Percentiles rank a stretch among this genome's conserved stretches.
Conservation (phyloP, 352 stramenopile genomes). For the Phytopythium delawarense region DNA sequence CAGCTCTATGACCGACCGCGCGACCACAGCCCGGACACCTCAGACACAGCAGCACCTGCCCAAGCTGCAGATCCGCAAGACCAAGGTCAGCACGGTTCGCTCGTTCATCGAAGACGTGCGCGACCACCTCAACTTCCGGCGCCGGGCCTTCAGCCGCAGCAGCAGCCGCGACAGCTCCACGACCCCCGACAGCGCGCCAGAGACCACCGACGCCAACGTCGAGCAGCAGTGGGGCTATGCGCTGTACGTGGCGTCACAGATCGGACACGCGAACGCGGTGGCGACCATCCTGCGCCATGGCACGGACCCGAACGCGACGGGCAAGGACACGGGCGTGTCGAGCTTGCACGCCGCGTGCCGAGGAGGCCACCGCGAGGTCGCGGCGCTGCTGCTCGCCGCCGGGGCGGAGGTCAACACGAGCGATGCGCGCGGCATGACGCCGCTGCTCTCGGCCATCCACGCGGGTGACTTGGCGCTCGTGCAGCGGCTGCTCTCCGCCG, state of each 20-base stretch:
- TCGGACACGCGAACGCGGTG: constrained; percentile 40
- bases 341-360: constrained; percentile 46
- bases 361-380: constrained; percentile 40
- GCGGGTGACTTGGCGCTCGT: constrained; percentile 40
- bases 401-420: constrained; percentile 37
- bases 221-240: constrained; percentile 47
- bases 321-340: constrained; percentile 29
- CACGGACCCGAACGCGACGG: constrained; percentile 33
- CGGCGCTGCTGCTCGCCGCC: constrained; percentile 35
- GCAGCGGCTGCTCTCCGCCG: constrained; percentile 36
- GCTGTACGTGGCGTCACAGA: constrained; percentile 45
- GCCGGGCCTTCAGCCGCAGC: not conserved
- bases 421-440: constrained; percentile 37
- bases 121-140: constrained; percentile 29
- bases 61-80: constrained; percentile 27
- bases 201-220: constrained; percentile 12
- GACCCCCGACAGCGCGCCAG: not conserved
- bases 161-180: constrained; percentile 2
- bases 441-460: constrained; percentile 48
- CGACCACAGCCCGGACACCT: not conserved
- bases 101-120: constrained; percentile 45
- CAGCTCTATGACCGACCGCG: not conserved
- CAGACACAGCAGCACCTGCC: constrained; percentile 19
- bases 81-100: constrained; percentile 27
- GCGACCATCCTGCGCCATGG: constrained; percentile 38